These are phyloP conservation scores for Dothiorella sarmentorum DNA, from an alignment of 2,329 filamentous ascomycete species.

Conservation along the genomic window DNA sequence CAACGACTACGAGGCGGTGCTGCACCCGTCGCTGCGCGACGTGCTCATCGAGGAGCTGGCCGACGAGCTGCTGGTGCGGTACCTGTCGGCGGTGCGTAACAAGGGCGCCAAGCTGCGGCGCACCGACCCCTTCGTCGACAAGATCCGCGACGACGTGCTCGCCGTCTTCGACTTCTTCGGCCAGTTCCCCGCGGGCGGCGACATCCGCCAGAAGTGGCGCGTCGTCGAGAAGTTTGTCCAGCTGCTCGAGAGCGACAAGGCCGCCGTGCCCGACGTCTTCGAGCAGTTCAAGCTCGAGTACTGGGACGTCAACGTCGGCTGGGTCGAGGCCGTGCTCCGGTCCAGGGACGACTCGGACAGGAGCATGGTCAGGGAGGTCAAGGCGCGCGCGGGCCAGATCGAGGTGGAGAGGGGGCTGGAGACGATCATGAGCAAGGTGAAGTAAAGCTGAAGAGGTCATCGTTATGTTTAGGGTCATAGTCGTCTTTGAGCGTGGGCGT, in stretches of 20 bases:
- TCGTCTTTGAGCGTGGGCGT: neutral
- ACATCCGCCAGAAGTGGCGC: constrained; percentile 89
- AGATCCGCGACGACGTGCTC: constrained; percentile 88
- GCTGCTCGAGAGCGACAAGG: constrained; percentile 72
- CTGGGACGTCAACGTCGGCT: constrained; percentile 91
- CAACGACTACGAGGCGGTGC: constrained; percentile 75
- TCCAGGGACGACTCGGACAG: constrained; percentile 91
- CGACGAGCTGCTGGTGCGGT: constrained; percentile 83
- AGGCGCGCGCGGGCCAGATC: constrained; percentile 81
- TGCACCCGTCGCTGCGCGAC: constrained; percentile 83
- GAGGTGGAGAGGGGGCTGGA: constrained; percentile 76
- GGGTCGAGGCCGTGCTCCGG: constrained; percentile 90
- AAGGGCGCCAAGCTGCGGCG: constrained; percentile 85
- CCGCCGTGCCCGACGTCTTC: constrained; percentile 72
- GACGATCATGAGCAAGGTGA: constrained; percentile 93
- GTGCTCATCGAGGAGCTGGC: constrained; percentile 92
- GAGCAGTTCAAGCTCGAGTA: constrained; percentile 79
- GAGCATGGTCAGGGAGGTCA: constrained; percentile 81
- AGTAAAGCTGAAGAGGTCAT: constrained; percentile 45
- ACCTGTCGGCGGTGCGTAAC: constrained; percentile 82
- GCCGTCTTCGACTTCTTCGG: constrained; percentile 89
- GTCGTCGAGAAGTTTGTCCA: constrained; percentile 81
- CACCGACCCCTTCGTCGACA: constrained; percentile 82
- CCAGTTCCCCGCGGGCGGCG: constrained; percentile 62
- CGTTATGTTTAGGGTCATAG: neutral